Evolutionary conservation across 441 rosid genomes (phyloP).

Genomic region (Populus tomentosa): DNA sequence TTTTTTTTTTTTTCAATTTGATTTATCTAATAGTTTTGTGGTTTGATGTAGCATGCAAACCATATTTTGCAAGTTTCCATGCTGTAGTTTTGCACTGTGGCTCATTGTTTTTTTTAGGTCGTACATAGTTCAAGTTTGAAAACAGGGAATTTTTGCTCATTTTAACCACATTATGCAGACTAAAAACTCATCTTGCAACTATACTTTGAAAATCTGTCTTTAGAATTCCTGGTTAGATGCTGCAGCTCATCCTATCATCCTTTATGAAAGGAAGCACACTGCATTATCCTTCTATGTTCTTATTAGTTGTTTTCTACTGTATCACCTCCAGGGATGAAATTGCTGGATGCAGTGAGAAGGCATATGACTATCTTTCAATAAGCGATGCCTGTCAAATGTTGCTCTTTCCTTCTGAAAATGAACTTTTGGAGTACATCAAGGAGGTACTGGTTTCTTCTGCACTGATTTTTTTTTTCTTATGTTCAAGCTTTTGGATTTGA

Average conservation of each 20-base stretch:
- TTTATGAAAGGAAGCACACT: background rate
- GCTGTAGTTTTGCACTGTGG: no score
- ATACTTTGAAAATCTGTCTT: background rate
- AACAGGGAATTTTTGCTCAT: background rate
- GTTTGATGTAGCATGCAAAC: no score
- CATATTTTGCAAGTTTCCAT: no score
- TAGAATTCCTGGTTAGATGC: background rate
- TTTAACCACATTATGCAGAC: background rate
- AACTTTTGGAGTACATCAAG: constrained; percentile 60
- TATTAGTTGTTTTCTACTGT: background rate
- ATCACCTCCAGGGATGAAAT: constrained; percentile 67
- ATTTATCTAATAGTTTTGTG: no score
- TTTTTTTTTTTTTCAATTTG: no score
- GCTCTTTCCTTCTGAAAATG: constrained; percentile 69
- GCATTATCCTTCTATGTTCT: background rate
- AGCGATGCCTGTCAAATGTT: constrained; percentile 70
- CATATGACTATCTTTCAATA: constrained; percentile 76
- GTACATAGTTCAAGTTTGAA: background rate
- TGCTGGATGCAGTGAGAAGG: constrained; percentile 99
- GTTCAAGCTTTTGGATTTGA: background rate
- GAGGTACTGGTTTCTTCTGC: constrained; percentile 40
- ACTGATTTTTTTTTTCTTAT: no score
- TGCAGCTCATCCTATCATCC: background rate
- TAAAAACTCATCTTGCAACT: background rate
- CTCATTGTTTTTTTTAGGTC: background rate